phyloP scores from a whole-genome alignment of 495 filamentous ascomycete species.

The Echria macrotheca region DNA sequence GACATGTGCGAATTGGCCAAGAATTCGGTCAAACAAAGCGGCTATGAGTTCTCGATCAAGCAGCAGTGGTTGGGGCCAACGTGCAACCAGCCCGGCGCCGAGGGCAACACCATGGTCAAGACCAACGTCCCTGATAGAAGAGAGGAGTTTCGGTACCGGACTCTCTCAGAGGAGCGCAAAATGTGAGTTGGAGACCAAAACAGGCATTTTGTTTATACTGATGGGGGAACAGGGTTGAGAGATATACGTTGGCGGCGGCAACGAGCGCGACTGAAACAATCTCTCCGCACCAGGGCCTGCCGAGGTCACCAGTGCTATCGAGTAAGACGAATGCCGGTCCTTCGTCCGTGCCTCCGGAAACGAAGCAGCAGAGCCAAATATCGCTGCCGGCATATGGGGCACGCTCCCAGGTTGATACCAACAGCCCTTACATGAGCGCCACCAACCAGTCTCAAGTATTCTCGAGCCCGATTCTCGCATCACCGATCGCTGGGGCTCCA shows the following conservation, averaged over 20 bases:
- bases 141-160: conserved; percentile 82
- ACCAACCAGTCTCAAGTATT: conserved; percentile 18
- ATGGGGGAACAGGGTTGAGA: conserved; percentile 24
- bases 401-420: conserved; percentile 21
- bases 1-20: conserved; percentile 99
- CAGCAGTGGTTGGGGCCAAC: conserved; percentile 79
- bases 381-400: conserved; percentile 1
- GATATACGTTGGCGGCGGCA: conserved; percentile 22
- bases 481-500: conserved; percentile 7
- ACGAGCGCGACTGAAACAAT: conserved; percentile 2
- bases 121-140: conserved; percentile 93
- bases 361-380: conserved; percentile 9
- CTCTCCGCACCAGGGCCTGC: background rate
- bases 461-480: conserved; percentile 14
- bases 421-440: conserved; percentile 7
- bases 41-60: conserved; percentile 85
- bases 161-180: conserved; percentile 68
- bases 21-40: conserved; percentile 90
- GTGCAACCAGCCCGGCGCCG: conserved; percentile 65
- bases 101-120: conserved; percentile 86
- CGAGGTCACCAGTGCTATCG: conserved; percentile 27
- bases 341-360: conserved; percentile 11
- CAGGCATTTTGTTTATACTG: background rate
- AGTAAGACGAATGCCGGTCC: conserved; percentile 17
- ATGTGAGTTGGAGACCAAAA: conserved; percentile 54